Conservation (phyloP, 2,329 filamentous ascomycete species). For the Colletotrichum gloeosporioides region DNA sequence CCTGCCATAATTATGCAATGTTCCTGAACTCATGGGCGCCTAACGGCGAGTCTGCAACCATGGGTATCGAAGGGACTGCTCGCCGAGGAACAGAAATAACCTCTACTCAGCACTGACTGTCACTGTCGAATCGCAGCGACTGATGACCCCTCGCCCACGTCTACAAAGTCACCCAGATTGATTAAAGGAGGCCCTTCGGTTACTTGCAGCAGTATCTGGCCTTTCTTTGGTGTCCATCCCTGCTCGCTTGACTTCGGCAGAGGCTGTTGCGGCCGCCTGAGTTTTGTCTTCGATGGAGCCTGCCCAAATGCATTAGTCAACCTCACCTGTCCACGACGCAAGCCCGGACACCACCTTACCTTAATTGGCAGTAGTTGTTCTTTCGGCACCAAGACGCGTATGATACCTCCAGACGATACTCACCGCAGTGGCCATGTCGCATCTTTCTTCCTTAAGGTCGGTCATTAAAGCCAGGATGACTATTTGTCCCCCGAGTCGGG, state of each 20-base stretch:
- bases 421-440: background rate
- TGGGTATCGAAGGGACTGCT: background rate
- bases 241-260: background rate
- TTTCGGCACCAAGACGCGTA: background rate
- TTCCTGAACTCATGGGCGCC: background rate
- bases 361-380: background rate
- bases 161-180: background rate
- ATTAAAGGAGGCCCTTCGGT: background rate
- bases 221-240: background rate
- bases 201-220: background rate
- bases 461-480: background rate
- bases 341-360: background rate
- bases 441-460: background rate
- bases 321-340: background rate
- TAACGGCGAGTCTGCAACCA: rapidly evolving
- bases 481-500: background rate
- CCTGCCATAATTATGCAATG: background rate
- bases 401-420: background rate
- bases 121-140: background rate
- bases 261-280: background rate
- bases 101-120: background rate
- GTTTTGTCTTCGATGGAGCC: background rate
- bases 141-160: background rate
- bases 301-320: background rate
- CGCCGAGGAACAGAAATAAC: background rate